Base-by-base conservation (phyloP, 768 basidiomycete species). In the Suillus americanus region DNA sequence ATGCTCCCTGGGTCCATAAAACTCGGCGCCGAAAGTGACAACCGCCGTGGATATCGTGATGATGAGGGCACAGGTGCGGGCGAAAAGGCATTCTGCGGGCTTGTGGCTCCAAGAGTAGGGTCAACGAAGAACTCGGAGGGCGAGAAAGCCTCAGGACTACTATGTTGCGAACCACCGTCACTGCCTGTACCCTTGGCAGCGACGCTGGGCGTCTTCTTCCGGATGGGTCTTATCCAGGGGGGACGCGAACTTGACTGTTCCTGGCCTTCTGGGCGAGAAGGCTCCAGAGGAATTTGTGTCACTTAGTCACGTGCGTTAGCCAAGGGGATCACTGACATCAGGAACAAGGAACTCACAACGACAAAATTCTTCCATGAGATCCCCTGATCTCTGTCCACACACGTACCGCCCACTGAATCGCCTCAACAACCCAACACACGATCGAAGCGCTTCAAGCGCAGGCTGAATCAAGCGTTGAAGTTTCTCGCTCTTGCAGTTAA, bases 301-400 rank as follows among this genome's bases (percentile, higher is more conserved):
- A 91, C 89, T 91, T 69, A 1, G 67, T 33, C 51, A 62, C 64
- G 62, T 4, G 60, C 51, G 55, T 72, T 13, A 68, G 71, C 20
- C 35, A 61, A 62, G 53, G 45, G 18, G 37, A 60, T 53, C 9
- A 35, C 57, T 28, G 30, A 16, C 25, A 57, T 41, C 46, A 53
- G 37, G 35, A 30, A 20, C 25, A 62, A 48, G 65, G 61, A 18
- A 80, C 80, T 75, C 67, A 90, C 94, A 77, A 74, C 95, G 87
- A 79, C 95, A 97, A 75, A 96, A 95, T 75, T 97, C 95, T 73
- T 97, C 95, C 85, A 97, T 90, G 50, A 97, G 83, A 77, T 97
- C 95, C 35, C 94, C 94, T 54, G 91, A 94, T 60, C 95, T 82
- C 50, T 94, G 85, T 2, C 95, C 95, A 73, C 95, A 97, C 25